These are phyloP conservation scores for Candida broadrunensis DNA, from an alignment of 805 yeast genomes.

Conservation along the genomic window DNA sequence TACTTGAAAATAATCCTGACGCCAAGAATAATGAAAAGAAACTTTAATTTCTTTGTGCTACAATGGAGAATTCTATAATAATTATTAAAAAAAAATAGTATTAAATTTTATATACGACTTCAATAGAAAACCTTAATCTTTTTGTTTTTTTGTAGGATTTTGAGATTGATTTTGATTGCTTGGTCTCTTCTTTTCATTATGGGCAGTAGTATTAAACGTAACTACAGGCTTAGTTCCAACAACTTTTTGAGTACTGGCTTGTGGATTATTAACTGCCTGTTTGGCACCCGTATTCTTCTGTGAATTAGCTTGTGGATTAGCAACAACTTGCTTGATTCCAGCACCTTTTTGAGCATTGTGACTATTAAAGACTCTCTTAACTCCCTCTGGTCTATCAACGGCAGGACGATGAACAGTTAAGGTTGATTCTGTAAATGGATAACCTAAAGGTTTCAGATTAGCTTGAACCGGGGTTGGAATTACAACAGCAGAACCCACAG, in stretches of 20 bases:
- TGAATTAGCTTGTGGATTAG: no score
- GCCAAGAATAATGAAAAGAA: no score
- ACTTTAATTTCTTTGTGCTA: no score
- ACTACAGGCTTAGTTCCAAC: background rate
- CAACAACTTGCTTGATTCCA: no score
- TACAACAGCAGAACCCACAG: background rate
- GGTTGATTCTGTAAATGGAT: slow-evolving; percentile 26
- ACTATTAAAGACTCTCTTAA: background rate
- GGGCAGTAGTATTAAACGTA: background rate
- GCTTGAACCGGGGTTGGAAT: background rate
- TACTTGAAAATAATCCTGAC: no score
- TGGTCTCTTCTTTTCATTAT: slow-evolving; percentile 16
- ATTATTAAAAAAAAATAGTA: no score
- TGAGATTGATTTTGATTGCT: slow-evolving; percentile 6
- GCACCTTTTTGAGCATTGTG: background rate
- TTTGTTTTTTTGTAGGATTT: background rate
- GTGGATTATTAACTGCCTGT: no score
- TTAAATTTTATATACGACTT: no score
- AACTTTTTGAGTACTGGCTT: no score
- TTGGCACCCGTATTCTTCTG: no score
- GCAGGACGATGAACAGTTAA: slow-evolving; percentile 30
- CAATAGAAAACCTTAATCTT: no score
- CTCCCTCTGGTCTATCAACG: slow-evolving; percentile 8
- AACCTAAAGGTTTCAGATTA: slow-evolving; percentile 12
- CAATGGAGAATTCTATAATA: no score